Evolutionary conservation across 2,329 filamentous ascomycete species (phyloP).

Genomic region (Diaporthe capsici): DNA sequence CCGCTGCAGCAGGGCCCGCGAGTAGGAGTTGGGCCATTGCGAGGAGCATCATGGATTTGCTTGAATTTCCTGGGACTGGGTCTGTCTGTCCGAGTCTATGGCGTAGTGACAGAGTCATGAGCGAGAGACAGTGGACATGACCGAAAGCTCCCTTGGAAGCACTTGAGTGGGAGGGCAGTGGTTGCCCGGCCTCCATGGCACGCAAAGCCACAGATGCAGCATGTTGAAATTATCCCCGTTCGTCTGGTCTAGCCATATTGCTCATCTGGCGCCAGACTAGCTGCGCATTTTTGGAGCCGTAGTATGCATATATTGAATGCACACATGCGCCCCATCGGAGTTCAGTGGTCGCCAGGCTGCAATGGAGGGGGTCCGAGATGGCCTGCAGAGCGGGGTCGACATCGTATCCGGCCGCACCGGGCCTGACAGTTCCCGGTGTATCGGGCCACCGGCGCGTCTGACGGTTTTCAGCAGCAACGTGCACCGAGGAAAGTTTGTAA

Average conservation of each 20-base stretch:
- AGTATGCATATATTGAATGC: slow-evolving; percentile 26
- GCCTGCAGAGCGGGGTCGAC: slow-evolving; percentile 25
- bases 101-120: not conserved
- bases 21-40: slow-evolving; percentile 38
- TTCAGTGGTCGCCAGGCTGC: slow-evolving; percentile 13
- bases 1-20: slow-evolving; percentile 29
- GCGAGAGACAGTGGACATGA: not conserved
- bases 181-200: not conserved
- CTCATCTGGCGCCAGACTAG: not conserved
- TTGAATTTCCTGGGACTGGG: not conserved
- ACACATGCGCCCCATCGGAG: not conserved
- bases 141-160: not conserved
- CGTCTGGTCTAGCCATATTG: slow-evolving; percentile 5
- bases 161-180: not conserved
- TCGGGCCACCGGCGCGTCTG: slow-evolving; percentile 8
- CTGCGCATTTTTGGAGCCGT: not conserved
- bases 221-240: not conserved
- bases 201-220: not conserved
- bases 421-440: not conserved
- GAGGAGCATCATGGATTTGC: slow-evolving; percentile 24
- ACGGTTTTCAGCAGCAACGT: slow-evolving; percentile 1
- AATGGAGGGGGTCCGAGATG: slow-evolving; percentile 2
- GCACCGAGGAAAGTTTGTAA: slow-evolving; percentile 25
- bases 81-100: not conserved
- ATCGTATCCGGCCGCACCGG: slow-evolving; percentile 1